Base-by-base conservation (phyloP, 352 stramenopile species). In the Globisporangium perplexum region DNA sequence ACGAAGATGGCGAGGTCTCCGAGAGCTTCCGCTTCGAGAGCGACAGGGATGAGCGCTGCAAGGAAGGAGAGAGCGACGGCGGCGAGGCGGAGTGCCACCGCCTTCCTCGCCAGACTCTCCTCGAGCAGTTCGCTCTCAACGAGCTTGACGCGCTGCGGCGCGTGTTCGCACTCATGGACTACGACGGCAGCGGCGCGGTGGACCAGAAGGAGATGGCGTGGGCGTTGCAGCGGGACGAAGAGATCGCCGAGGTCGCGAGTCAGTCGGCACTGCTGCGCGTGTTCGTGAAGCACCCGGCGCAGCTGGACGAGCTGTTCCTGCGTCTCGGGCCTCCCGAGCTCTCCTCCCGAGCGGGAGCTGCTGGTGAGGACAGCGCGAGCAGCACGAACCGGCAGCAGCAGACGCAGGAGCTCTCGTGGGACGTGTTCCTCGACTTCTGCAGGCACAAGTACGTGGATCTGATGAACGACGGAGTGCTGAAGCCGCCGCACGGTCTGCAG, bases 101-200 rank as follows among this genome's bases (percentile, higher is more conserved):
- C 7, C 45, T 60, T 6, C 38, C 4, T 12, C 46, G 35, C 1
- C n/a, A 55, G 4, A 22, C 58, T 17, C 53, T 64, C 17, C 14
- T 36, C 7, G 12, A 30, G 12, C 62, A 69, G 35, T 88, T 88
- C 23, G 56, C 59, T 2, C 48, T 43, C 8, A 60, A 79, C 35
- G 76, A 85, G 39, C 65, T 69, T 4, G 18, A 33, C 0, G 55
- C 74, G 0, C 61, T 90, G 4, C 63, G 39, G 3, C 59, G 69
- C 7, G 59, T 91, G 33, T 90, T 91, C 35, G 44, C 57, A 0
- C 44, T 78, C n/a, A 86, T 91, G 66, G 80, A 91, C 53, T 56
- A 71, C 22, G 80, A 89, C 54, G 64, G 57, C 45, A 87, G 74
- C n/a, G 72, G 76, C 7, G 76, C 77, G 0, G 72, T 91, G 43